Evolutionary conservation across 2,329 filamentous ascomycete genomes (phyloP), one percentile per base, ranked within the genome.

Genomic region (Aspergillus sp.): DNA sequence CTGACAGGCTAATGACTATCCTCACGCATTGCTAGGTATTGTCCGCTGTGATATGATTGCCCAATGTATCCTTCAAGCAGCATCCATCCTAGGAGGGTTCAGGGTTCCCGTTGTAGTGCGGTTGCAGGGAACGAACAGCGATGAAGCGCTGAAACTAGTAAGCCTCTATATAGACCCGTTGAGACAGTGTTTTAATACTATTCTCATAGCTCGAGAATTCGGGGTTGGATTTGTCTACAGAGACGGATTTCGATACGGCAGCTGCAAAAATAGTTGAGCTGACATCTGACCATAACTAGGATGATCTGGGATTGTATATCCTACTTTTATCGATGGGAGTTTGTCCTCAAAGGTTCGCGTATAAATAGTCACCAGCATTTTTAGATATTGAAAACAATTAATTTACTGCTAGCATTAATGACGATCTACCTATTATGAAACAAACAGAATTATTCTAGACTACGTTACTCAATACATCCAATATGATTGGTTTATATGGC

Each of bases 1-100:
- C 11, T 8, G 7, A 19, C 7, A 5, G 10, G 7, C 0, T 4
- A 8, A 5, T 5, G 6, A 27, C 13, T 6, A 10, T n/a, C 27
- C 37, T 43, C 5, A 44, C n/a, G 6, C 8, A 33, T 9, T 30
- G 4, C n/a, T 4, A 75, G 73, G 73, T 0, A 72, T 76, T 11
- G 73, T 71, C 2, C 64, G 66, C 31, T 75, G 73, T 29, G 72
- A 74, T 46, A 76, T 76, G 73, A 74, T 77, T 50, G 73, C 74
- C 7, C 67, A 73, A 51, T 71, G 72, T 7, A 73, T 76, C 42
- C 62, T 76, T 13, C 63, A 62, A 0, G 73, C 73, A 1, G 66
- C 66, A 2, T 53, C 48, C 5, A 56, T 69, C 26, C 56, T 70
- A 27, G 66, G 65, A 5, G 53, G 58, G 5, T 60, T 74, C 27